Percentiles rank a stretch among this genome's conserved stretches.
Conservation (phyloP, 129 eudicot species). For the Ambrosia trifida region DNA sequence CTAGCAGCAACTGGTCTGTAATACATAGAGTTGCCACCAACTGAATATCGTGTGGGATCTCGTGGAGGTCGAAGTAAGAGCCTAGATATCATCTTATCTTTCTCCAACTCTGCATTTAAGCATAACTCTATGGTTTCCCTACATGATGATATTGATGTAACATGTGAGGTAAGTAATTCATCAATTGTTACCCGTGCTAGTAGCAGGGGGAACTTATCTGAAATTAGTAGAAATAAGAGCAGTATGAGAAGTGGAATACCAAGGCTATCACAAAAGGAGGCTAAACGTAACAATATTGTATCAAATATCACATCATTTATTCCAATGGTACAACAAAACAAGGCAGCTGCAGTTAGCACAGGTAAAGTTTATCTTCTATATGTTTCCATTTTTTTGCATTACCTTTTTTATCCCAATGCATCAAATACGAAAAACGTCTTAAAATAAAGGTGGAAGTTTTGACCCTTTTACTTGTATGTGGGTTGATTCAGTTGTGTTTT, state of each 20-base stretch:
- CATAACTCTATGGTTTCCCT: slow-evolving; percentile 21
- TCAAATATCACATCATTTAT: slow-evolving; percentile 71
- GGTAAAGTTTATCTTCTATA: slow-evolving; percentile 41
- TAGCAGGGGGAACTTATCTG: slow-evolving; percentile 48
- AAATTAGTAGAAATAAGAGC: slow-evolving; percentile 44
- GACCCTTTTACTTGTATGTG: background rate
- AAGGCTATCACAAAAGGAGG: slow-evolving; percentile 53
- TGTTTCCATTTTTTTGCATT: slow-evolving; percentile 1
- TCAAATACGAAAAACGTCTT: background rate
- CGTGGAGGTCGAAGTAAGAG: too few relatives aligned
- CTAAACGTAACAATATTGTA: slow-evolving; percentile 59
- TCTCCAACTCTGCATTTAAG: slow-evolving; percentile 70
- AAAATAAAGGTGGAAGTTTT: slow-evolving; percentile 16
- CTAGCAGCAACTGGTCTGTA: too few relatives aligned
- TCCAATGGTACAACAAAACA: slow-evolving; percentile 83
- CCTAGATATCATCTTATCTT: slow-evolving; percentile 30
- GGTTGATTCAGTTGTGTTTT: slow-evolving; percentile 2
- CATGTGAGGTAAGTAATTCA: slow-evolving; percentile 26
- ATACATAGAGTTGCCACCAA: slow-evolving; percentile 11
- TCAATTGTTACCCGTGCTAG: slow-evolving; percentile 44
- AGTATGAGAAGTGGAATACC: slow-evolving; percentile 48
- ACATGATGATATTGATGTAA: slow-evolving; percentile 25
- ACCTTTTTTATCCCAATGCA: background rate
- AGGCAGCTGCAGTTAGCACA: slow-evolving; percentile 67
- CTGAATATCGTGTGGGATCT: too few relatives aligned